A percentile compares a stretch with the other conserved stretches of the same genome.
Evolutionary conservation across 139 green algal genomes (phyloP).

Genomic region (Marvania coccoides): DNA sequence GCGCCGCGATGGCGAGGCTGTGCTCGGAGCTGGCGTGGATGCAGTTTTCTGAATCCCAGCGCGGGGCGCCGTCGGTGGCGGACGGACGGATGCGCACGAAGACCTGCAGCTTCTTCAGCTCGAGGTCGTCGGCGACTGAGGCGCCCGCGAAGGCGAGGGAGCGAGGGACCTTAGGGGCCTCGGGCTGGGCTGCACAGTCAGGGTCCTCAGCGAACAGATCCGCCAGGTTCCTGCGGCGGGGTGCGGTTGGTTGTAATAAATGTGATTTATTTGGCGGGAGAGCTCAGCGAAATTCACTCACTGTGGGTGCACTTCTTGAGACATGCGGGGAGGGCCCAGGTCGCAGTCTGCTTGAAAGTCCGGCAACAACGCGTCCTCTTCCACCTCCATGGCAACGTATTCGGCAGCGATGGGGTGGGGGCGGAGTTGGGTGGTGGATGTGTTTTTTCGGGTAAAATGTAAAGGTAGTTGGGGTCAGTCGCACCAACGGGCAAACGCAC

Average conservation of each 20-base stretch:
- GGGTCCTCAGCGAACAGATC: conserved; percentile 18
- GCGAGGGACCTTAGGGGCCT: neutral
- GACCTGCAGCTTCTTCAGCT: conserved; percentile 34
- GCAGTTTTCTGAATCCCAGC: conserved; percentile 30
- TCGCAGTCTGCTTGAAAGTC: neutral
- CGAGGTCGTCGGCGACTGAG: conserved; percentile 18
- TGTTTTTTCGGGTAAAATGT: too few relatives aligned
- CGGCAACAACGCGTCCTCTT: too few relatives aligned
- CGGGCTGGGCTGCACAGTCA: neutral
- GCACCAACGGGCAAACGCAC: too few relatives aligned
- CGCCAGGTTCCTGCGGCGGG: conserved; percentile 17
- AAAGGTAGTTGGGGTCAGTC: too few relatives aligned
- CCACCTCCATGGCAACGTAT: too few relatives aligned
- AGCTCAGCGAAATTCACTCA: neutral
- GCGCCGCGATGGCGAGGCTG: conserved; percentile 41
- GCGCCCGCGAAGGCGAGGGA: conserved; percentile 1
- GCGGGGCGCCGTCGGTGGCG: neutral
- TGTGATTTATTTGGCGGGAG: neutral
- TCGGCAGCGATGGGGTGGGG: neutral
- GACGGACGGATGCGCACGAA: conserved; percentile 43
- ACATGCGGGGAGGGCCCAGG: conserved; percentile 4
- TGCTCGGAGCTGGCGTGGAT: conserved; percentile 35
- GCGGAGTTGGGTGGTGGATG: too few relatives aligned
- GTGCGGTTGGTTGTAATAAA: neutral
- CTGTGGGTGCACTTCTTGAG: conserved; percentile 3